A percentile compares a stretch with the other conserved stretches of the same genome.
These are phyloP conservation scores for Alternaria incomplexa DNA, from an alignment of 2,329 filamentous ascomycete species.

Conservation along the genomic window DNA sequence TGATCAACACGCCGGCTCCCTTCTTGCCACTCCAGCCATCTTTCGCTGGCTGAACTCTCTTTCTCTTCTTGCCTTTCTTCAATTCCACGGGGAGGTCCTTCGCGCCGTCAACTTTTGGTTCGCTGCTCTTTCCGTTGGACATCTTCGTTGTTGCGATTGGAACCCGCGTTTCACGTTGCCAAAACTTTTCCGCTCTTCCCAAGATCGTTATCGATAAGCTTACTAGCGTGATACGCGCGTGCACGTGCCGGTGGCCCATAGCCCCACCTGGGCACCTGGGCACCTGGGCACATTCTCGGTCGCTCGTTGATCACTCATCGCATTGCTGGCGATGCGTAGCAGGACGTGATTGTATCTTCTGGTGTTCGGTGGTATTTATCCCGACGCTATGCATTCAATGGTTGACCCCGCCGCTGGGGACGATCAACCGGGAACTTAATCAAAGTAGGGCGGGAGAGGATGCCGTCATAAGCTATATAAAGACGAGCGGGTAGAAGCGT, in stretches of 20 bases:
- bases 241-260: background rate
- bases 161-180: constrained; percentile 2
- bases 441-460: constrained; percentile 13
- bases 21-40: constrained; percentile 13
- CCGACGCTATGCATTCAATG: constrained; percentile 15
- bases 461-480: background rate
- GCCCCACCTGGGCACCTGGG: background rate
- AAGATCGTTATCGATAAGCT: constrained; percentile 33
- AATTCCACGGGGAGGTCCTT: background rate
- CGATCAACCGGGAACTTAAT: constrained; percentile 29
- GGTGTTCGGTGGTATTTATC: constrained; percentile 7
- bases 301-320: background rate
- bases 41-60: constrained; percentile 26
- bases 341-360: background rate
- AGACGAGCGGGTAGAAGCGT: constrained; percentile 3
- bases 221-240: background rate
- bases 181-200: constrained; percentile 24
- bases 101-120: background rate
- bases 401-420: constrained; percentile 24
- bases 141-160: constrained; percentile 11
- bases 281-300: background rate
- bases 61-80: constrained; percentile 42
- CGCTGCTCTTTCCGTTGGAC: constrained; percentile 21
- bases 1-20: constrained; percentile 22
- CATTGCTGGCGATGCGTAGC: background rate